phyloP scores from a whole-genome alignment of 2,329 filamentous ascomycete species.

The Pezicula neosporulosa region DNA sequence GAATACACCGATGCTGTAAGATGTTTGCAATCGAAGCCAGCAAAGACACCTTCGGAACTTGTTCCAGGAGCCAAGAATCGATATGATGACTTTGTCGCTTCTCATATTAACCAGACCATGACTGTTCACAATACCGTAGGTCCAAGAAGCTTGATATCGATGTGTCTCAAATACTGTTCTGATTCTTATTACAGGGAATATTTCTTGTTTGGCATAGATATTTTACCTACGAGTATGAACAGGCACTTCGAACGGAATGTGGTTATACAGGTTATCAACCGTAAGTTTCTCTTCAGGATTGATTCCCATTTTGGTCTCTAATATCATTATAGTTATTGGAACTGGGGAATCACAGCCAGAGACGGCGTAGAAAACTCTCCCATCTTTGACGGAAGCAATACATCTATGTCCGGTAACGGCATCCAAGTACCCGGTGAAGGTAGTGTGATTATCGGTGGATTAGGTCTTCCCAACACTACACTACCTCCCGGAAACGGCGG shows the following conservation, averaged over 20 bases:
- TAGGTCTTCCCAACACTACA: slow-evolving; percentile 28
- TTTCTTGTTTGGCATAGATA: slow-evolving; percentile 42
- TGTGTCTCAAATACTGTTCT: no score
- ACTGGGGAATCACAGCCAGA: slow-evolving; percentile 37
- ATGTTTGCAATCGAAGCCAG: slow-evolving; percentile 30
- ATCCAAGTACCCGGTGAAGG: slow-evolving; percentile 3
- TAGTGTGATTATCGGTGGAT: slow-evolving; percentile 45
- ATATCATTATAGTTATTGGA: slow-evolving; percentile 15
- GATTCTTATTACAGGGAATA: no score
- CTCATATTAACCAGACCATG: slow-evolving; percentile 29
- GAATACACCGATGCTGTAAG: slow-evolving; percentile 33
- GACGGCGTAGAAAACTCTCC: slow-evolving; percentile 28
- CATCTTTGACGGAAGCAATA: not conserved
- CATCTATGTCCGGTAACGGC: slow-evolving; percentile 26
- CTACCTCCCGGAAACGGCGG: slow-evolving; percentile 47
- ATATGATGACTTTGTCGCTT: slow-evolving; percentile 33
- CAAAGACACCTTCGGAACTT: slow-evolving; percentile 24
- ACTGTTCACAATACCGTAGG: slow-evolving; percentile 10
- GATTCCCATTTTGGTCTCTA: no score
- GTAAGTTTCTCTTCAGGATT: no score
- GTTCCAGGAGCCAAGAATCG: slow-evolving; percentile 30
- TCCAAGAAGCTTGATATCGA: not conserved
- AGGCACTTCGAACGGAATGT: slow-evolving; percentile 34
- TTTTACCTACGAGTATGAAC: slow-evolving; percentile 36
- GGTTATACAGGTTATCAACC: slow-evolving; percentile 35